Conservation (phyloP, 2,329 filamentous ascomycete genomes). For the Fusarium papillatum region DNA sequence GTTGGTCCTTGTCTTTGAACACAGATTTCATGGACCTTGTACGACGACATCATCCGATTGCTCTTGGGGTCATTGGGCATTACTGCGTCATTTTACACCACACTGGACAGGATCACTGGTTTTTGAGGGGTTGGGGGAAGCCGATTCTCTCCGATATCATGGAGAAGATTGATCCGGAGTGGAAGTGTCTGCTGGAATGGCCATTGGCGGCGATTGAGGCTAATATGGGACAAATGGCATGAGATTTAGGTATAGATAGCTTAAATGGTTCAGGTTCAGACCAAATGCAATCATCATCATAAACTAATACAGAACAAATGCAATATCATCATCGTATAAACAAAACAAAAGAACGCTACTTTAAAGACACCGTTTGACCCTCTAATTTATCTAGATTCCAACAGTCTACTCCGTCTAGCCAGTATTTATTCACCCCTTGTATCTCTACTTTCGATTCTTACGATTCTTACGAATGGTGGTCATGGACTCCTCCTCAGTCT, state of each 20-base stretch:
- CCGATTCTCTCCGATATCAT: conserved; percentile 18
- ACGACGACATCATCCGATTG: conserved; percentile 24
- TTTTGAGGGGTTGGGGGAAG: conserved; percentile 28
- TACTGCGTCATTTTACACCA: conserved; percentile 32
- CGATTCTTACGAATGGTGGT: neutral
- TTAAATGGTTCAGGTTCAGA: neutral
- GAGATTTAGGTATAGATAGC: neutral
- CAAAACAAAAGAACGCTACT: neutral
- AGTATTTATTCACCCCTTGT: neutral
- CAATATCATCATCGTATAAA: neutral
- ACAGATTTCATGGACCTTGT: conserved; percentile 32
- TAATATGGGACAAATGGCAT: neutral
- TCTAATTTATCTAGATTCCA: neutral
- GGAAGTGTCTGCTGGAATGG: conserved; percentile 22
- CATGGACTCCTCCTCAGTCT: neutral
- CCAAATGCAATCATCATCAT: no score
- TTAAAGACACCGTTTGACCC: neutral
- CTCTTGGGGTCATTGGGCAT: conserved; percentile 27
- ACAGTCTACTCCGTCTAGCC: neutral
- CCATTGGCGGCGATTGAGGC: conserved; percentile 19
- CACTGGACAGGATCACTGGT: conserved; percentile 24
- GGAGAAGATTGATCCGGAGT: conserved; percentile 11
- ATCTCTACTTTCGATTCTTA: neutral
- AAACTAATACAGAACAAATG: no score
- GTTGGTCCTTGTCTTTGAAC: conserved; percentile 24